Evolutionary conservation across 306 rosid species (phyloP).

Genomic region (Fagus crenata): DNA sequence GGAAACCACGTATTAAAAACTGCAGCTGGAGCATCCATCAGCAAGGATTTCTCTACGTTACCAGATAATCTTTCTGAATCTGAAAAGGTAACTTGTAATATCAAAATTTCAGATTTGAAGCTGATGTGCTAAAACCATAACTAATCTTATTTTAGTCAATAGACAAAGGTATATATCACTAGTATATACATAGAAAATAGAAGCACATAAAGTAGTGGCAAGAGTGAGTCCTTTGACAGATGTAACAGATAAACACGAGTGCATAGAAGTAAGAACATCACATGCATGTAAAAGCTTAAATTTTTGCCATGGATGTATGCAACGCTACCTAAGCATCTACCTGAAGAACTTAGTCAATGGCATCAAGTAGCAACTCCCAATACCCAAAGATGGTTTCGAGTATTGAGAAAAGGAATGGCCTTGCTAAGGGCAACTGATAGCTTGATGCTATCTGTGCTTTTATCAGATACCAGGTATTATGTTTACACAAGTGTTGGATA

Average conservation of each 20-base stretch:
- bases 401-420: background rate
- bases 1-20: constrained; percentile 33
- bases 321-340: background rate
- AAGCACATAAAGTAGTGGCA: background rate
- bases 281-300: background rate
- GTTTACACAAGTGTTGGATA: background rate
- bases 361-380: background rate
- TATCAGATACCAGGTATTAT: background rate
- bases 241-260: background rate
- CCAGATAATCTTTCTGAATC: constrained; percentile 34
- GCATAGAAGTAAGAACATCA: background rate
- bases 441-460: background rate
- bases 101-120: background rate
- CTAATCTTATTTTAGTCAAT: background rate
- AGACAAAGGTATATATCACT: background rate
- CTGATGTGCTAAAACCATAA: background rate
- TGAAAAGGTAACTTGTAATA: constrained; percentile 45
- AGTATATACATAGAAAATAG: background rate
- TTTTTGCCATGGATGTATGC: background rate
- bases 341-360: background rate
- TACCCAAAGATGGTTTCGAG: background rate
- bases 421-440: background rate
- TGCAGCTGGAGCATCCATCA: constrained; percentile 32
- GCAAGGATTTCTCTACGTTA: constrained; percentile 31
- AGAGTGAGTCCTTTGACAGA: background rate